These are phyloP conservation scores for Inga oerstediana DNA, from an alignment of 306 rosid genomes.

Conservation along the genomic window DNA sequence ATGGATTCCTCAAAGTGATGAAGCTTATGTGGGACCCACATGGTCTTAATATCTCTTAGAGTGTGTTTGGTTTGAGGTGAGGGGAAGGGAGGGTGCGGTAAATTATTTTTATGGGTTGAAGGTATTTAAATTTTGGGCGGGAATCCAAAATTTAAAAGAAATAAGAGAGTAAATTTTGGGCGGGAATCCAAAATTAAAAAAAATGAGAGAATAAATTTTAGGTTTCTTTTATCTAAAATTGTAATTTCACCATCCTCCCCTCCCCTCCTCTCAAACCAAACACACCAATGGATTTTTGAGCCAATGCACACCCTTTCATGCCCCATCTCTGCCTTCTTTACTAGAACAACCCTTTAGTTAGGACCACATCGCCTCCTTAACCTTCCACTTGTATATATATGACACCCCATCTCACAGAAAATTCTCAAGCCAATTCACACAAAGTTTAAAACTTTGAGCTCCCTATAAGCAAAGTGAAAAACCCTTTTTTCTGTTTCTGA, in stretches of 20 bases:
- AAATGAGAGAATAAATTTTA: no score
- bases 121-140: no score
- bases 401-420: constrained; percentile 34
- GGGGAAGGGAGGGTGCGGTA: no score
- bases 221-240: no score
- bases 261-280: no score
- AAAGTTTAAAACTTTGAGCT: constrained; percentile 28
- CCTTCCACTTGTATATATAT: constrained; percentile 33
- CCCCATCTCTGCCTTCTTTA: constrained; percentile 64
- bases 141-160: no score
- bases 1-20: constrained; percentile 53
- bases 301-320: constrained; percentile 82
- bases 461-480: not conserved
- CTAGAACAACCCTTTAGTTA: constrained; percentile 48
- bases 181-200: no score
- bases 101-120: no score
- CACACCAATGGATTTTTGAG: constrained; percentile 45
- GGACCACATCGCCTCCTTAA: constrained; percentile 42
- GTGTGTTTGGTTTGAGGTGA: no score
- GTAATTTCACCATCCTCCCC: no score
- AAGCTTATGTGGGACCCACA: constrained; percentile 58
- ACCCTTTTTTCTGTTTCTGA: not conserved
- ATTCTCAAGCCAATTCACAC: constrained; percentile 31
- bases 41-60: constrained; percentile 51
- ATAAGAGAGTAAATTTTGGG: no score